Evolutionary conservation across 805 yeast species (phyloP).

Genomic region (Candida pini): DNA sequence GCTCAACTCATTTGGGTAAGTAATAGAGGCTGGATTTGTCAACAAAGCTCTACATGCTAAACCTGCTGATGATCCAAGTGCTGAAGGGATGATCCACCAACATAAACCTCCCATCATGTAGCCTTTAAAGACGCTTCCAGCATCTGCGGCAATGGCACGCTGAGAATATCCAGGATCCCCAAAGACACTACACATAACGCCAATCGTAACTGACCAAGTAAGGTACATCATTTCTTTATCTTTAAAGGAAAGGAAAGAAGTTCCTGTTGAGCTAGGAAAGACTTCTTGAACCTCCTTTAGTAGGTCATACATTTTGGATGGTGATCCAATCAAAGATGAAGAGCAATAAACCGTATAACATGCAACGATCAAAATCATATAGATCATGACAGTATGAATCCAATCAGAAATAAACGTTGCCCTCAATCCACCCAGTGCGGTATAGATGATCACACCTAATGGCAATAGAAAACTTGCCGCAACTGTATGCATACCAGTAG

Average conservation of each 20-base stretch:
- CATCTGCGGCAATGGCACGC: constrained; percentile 35
- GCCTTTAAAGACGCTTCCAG: constrained; percentile 30
- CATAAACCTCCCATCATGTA: constrained; percentile 33
- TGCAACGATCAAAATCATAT: constrained; percentile 26
- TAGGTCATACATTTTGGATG: constrained; percentile 38
- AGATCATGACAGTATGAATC: constrained; percentile 39
- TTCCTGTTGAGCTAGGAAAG: constrained; percentile 27
- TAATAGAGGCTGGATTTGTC: constrained; percentile 28
- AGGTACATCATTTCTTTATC: constrained; percentile 28
- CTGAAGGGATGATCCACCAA: constrained; percentile 34
- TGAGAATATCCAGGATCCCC: constrained; percentile 29
- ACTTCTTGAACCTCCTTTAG: constrained; percentile 29
- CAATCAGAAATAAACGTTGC: constrained; percentile 52
- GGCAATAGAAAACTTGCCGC: constrained; percentile 44
- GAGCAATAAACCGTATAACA: constrained; percentile 31
- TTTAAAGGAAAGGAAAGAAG: constrained; percentile 28
- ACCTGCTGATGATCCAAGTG: constrained; percentile 31
- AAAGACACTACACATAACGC: constrained; percentile 45
- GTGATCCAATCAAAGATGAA: constrained; percentile 37
- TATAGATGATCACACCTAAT: constrained; percentile 42
- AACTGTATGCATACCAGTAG: constrained; percentile 40
- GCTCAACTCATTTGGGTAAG: constrained; percentile 37
- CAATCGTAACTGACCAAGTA: constrained; percentile 38
- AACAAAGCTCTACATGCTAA: constrained; percentile 32
- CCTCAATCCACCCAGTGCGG: constrained; percentile 46